Conservation (phyloP, 176 grass and related monocot genomes). For the Elymus sibiricus region DNA sequence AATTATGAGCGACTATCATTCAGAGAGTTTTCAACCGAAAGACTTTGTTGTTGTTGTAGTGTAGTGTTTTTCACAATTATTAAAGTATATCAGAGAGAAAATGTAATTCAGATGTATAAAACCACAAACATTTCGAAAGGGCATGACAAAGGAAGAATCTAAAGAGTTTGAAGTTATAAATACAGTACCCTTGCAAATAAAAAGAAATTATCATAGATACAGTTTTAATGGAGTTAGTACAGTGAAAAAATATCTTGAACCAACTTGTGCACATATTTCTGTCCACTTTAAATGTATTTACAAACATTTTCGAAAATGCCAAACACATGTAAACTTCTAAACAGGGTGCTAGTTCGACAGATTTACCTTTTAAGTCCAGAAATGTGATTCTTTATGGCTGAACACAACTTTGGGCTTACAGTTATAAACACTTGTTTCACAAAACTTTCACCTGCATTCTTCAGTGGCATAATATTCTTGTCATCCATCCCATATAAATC, state of each 20-base stretch:
- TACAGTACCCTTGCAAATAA: neutral
- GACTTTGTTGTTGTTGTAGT: too few species aligned
- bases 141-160: neutral
- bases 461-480: neutral
- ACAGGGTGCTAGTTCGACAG: neutral
- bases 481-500: neutral
- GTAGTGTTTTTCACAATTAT: neutral
- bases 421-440: conserved; percentile 87
- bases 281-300: neutral
- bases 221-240: neutral
- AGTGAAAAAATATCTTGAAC: neutral
- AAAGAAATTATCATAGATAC: neutral
- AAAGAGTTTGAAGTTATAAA: neutral
- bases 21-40: neutral
- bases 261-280: neutral
- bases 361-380: conserved; percentile 54
- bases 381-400: conserved; percentile 68
- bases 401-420: conserved; percentile 83
- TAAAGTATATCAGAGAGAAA: neutral
- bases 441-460: conserved; percentile 24
- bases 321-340: neutral
- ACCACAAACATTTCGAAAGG: neutral
- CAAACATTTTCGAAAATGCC: neutral
- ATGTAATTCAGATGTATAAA: neutral
- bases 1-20: neutral